Base-by-base conservation (phyloP, 768 basidiomycete species). In the Mrakia gelida region DNA sequence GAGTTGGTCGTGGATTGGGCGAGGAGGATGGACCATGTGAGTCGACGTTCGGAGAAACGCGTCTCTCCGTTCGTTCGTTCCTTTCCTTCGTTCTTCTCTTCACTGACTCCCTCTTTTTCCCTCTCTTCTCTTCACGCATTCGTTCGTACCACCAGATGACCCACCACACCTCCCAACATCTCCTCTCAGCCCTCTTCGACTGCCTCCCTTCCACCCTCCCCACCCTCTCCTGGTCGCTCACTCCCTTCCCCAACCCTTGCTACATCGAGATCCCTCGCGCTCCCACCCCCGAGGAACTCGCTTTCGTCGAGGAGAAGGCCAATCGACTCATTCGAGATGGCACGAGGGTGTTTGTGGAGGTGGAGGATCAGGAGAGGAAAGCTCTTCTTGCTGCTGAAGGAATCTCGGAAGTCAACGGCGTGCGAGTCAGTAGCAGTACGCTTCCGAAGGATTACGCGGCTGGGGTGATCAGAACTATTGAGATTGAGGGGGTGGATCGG, bases 191-290 rank as follows among this genome's bases (percentile, higher is more conserved):
- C 0, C 86, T 93, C n/a, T 86, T 94, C 7, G 92, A 93, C 81
- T 86, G 87, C 32, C 86, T 92, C 56, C 84, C 88, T 45, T 86
- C 30, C 15, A 75, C 79, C 0, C 61, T 93, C 38, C 89, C 89
- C 10, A 94, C 93, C 3, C 87, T 93, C 30, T 91, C 91, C 2
- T 94, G 93, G 92, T 91, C 91, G n/a, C 86, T 93, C 76, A 90
- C 91, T 0, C 84, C 86, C 26, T 89, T 86, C 80, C 91, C 93
- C 10, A 18, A 70, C 28, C 91, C 91, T 0, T 91, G 88, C 81
- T 93, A 94, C 82, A 87, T 94, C 54, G 92, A 94, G 83, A 85
- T 94, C 21, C 88, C 91, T 9, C 88, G 91, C 32, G 87, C 89
- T 23, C 89, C 92, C 86, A 88, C 89, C 5, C 79, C 83, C 1